Evolutionary conservation across 2,329 filamentous ascomycete species (phyloP).

Genomic region (Gaeumannomyces tritici): DNA sequence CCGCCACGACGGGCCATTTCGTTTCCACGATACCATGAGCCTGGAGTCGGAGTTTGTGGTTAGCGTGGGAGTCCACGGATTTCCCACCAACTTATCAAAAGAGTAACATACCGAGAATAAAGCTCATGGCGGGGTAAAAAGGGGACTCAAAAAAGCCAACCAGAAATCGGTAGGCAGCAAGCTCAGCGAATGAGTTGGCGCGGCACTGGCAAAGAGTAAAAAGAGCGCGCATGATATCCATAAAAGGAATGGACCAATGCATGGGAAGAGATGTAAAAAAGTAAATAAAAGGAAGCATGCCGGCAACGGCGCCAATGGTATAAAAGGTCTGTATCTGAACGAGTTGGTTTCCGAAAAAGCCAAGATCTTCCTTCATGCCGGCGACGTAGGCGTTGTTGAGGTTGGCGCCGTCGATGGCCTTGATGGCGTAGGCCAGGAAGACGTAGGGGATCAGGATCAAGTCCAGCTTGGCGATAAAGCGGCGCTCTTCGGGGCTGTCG

Average conservation of each 20-base stretch:
- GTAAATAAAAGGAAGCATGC: conserved; percentile 7
- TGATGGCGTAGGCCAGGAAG: conserved; percentile 15
- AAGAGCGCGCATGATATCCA: conserved; percentile 19
- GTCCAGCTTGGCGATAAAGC: conserved; percentile 17
- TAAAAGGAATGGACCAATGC: conserved; percentile 12
- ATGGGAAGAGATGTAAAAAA: conserved; percentile 17
- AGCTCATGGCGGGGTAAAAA: conserved; percentile 19
- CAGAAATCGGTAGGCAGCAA: conserved; percentile 22
- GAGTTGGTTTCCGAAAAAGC: conserved; percentile 15
- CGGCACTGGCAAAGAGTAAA: conserved; percentile 5
- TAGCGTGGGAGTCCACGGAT: neutral
- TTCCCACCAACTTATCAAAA: too few relatives aligned
- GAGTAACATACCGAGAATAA: conserved; percentile 14
- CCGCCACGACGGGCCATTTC: neutral
- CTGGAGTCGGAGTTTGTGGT: neutral
- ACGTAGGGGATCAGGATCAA: conserved; percentile 12
- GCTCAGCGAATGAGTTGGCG: conserved; percentile 11
- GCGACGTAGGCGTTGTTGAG: conserved; percentile 16
- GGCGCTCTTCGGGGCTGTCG: conserved; percentile 13
- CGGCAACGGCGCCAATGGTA: conserved; percentile 8
- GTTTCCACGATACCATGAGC: neutral
- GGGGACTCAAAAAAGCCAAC: conserved; percentile 20
- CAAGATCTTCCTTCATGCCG: conserved; percentile 17
- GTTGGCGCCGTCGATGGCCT: conserved; percentile 18
- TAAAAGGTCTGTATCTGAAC: conserved; percentile 10